Evolutionary conservation across 2,329 filamentous ascomycete genomes (phyloP), one percentile per base, ranked within the genome.

Genomic region (Ophiocordyceps camponoti-saundersi): DNA sequence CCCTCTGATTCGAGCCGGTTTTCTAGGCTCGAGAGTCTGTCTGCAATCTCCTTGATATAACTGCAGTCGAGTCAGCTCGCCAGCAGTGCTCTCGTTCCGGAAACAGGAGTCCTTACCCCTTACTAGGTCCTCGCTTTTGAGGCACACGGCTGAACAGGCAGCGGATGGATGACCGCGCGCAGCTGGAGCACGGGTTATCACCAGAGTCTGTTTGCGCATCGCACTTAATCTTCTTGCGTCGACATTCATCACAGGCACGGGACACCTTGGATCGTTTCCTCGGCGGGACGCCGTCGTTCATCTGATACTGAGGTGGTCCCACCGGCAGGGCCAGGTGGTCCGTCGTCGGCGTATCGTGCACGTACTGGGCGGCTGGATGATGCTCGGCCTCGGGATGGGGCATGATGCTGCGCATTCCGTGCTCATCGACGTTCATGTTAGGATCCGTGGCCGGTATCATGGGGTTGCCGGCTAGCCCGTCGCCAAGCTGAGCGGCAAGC

Each of bases 11-110:
- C 75, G 48, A 92, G 77, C 58, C 86, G 84, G 53, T 81, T 83
- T 59, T 94, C 88, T 43, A 95, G 80, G 42, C 77, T 81, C 55
- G 89, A 80, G 49, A 95, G 79, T 23, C 88, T 73, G 58, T 94
- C 87, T 22, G 87, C 86, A 21, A 95, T 73, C 61, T 94, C 87
- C 60, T 93, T 94, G 61, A 95, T 95, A 56, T 94, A 94, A 16
- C 81, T 85, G 56, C n/a, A 6, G 6, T 13, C 20, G 26, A 8
- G 11, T 42, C 30, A 45, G 44, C 12, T 22, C 11, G 29, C 26
- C 23, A 40, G 10, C 26, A 15, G 6, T 13, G 3, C 15, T 12
- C 11, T 18, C 10, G 36, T 40, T 7, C 36, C 18, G 23, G 15
- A 8, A 30, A 12, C 22, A n/a, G 15, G 16, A 18, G n/a, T 2